phyloP scores from a whole-genome alignment of 1,139 yeast genomes.

The Scheffersomyces illinoinensis region DNA sequence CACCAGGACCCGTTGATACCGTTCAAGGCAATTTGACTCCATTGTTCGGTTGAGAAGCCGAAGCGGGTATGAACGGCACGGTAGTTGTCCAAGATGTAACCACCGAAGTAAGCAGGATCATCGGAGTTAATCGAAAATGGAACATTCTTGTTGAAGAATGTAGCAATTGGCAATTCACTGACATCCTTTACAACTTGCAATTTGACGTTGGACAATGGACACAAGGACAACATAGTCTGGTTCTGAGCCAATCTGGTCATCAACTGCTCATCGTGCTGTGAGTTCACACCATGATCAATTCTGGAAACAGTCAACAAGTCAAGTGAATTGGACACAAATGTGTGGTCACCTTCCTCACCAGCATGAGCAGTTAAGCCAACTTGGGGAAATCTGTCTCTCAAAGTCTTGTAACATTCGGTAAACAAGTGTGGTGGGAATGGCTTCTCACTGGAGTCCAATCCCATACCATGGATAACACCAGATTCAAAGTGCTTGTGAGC shows the following conservation, averaged over 20 bases:
- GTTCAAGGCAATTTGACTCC: conserved; percentile 59
- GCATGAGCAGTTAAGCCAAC: conserved; percentile 79
- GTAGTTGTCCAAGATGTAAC: conserved; percentile 76
- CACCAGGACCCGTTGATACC: conserved; percentile 76
- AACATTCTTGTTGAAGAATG: conserved; percentile 60
- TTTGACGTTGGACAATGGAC: conserved; percentile 76
- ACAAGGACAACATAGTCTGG: conserved; percentile 61
- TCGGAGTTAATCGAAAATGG: conserved; percentile 78
- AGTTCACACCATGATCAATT: conserved; percentile 78
- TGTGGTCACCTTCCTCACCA: conserved; percentile 82
- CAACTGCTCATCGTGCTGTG: conserved; percentile 52
- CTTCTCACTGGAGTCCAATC: conserved; percentile 73
- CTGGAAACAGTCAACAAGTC: conserved; percentile 61
- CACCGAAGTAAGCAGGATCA: conserved; percentile 87
- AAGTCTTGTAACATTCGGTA: conserved; percentile 55
- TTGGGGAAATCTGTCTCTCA: conserved; percentile 47
- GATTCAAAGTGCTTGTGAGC: conserved; percentile 52
- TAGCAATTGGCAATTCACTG: conserved; percentile 60
- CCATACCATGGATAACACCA: conserved; percentile 69
- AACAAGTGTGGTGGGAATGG: conserved; percentile 75
- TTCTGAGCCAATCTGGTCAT: conserved; percentile 55
- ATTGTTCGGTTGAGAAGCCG: conserved; percentile 55
- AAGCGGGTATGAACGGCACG: conserved; percentile 63
- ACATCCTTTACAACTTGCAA: conserved; percentile 72
- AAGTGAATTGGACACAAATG: conserved; percentile 57